Percentiles rank a stretch among this genome's conserved stretches.
Conservation (phyloP, 2,329 filamentous ascomycete genomes). For the Epichloe amarillans region DNA sequence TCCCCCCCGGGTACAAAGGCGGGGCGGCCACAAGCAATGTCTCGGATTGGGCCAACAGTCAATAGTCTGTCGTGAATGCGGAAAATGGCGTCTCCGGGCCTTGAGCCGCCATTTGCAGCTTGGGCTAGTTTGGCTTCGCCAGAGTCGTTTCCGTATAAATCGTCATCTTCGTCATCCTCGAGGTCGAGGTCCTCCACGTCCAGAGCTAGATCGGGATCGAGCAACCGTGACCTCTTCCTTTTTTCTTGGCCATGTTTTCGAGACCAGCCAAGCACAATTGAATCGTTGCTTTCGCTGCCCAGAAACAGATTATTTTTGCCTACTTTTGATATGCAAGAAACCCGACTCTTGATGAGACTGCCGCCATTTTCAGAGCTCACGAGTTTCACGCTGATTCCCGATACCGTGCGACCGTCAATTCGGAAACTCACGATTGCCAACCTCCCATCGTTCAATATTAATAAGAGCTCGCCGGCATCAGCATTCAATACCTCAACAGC, state of each 20-base stretch:
- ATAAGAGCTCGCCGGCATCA: conserved; percentile 70
- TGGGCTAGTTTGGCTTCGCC: conserved; percentile 41
- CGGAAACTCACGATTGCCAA: conserved; percentile 68
- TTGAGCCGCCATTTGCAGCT: conserved; percentile 26
- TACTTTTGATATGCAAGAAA: conserved; percentile 58
- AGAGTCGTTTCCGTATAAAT: conserved; percentile 48
- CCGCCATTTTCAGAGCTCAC: conserved; percentile 52
- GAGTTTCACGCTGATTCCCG: conserved; percentile 61
- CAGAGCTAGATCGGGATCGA: conserved; percentile 38
- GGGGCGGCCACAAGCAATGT: conserved; percentile 55
- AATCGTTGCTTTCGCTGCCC: conserved; percentile 74
- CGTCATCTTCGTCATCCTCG: conserved; percentile 52
- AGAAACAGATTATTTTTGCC: conserved; percentile 62
- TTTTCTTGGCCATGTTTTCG: conserved; percentile 48
- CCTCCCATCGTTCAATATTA: conserved; percentile 64
- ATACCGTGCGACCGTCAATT: conserved; percentile 83
- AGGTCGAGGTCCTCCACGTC: conserved; percentile 38
- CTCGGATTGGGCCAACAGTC: conserved; percentile 68
- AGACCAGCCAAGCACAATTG: conserved; percentile 68
- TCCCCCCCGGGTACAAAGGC: conserved; percentile 29
- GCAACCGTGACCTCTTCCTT: conserved; percentile 47
- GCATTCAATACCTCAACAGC: conserved; percentile 62
- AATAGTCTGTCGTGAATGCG: conserved; percentile 62
- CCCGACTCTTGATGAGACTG: conserved; percentile 42
- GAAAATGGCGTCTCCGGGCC: conserved; percentile 56